These are phyloP conservation scores for Elsinoe necatrix DNA, from an alignment of 2,329 filamentous ascomycete species.

Conservation along the genomic window DNA sequence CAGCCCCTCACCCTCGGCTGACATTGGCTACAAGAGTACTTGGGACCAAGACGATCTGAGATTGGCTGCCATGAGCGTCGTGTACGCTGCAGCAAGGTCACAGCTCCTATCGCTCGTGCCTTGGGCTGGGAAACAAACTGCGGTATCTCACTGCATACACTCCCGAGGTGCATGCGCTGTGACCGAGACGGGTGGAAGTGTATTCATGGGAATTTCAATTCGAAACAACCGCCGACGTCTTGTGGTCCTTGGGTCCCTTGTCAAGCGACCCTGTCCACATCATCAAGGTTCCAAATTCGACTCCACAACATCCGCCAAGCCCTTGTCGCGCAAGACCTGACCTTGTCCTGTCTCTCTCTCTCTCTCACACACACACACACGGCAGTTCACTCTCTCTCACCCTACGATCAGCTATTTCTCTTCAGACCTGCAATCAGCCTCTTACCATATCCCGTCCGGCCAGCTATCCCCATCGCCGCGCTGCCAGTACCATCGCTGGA, in stretches of 20 bases:
- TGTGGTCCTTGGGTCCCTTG: neutral
- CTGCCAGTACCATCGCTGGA: neutral
- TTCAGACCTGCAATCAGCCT: neutral
- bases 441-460: neutral
- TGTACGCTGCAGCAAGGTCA: neutral
- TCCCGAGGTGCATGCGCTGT: neutral
- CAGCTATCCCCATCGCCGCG: neutral
- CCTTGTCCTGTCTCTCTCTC: neutral
- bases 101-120: neutral
- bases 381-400: neutral
- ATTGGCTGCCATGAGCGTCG: neutral
- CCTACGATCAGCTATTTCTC: neutral
- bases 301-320: neutral
- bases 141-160: neutral
- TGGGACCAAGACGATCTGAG: neutral
- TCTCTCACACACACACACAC: neutral
- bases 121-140: neutral
- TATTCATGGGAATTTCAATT: neutral
- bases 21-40: conserved; percentile 1
- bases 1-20: conserved; percentile 12
- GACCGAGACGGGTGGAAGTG: neutral
- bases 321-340: conserved; percentile 3
- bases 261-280: neutral
- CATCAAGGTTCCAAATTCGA: neutral
- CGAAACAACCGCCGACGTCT: neutral